Percentiles rank a stretch among this genome's conserved stretches.
Conservation (phyloP, 2,329 filamentous ascomycete genomes). For the Ascochyta pisi region DNA sequence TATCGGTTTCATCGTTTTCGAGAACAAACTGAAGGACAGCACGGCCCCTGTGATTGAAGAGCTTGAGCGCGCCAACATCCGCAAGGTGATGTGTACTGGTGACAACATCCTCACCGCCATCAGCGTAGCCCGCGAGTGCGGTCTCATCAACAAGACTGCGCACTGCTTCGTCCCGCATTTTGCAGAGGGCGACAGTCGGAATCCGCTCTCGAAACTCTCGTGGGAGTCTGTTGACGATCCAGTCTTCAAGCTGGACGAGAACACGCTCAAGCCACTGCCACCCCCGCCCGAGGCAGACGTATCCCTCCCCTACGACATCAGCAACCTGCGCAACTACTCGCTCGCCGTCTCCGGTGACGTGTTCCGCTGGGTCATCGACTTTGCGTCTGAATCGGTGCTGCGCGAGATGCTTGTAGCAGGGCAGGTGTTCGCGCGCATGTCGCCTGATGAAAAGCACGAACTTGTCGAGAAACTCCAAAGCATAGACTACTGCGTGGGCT, state of each 20-base stretch:
- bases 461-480: slow-evolving; percentile 96
- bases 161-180: slow-evolving; percentile 96
- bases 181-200: slow-evolving; percentile 75
- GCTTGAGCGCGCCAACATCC: slow-evolving; percentile 81
- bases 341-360: slow-evolving; percentile 91
- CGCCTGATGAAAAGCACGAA: slow-evolving; percentile 97
- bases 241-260: slow-evolving; percentile 76
- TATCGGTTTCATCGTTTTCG: slow-evolving; percentile 95
- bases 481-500: slow-evolving; percentile 93
- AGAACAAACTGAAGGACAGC: slow-evolving; percentile 94
- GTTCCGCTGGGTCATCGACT: slow-evolving; percentile 96
- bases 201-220: slow-evolving; percentile 73
- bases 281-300: slow-evolving; percentile 75
- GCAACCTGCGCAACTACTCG: slow-evolving; percentile 83
- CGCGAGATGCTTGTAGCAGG: slow-evolving; percentile 87
- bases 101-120: slow-evolving; percentile 98
- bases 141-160: slow-evolving; percentile 77
- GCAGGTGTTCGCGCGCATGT: slow-evolving; percentile 97
- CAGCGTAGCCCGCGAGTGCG: slow-evolving; percentile 90
- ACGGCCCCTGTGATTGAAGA: slow-evolving; percentile 84
- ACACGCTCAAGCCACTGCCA: slow-evolving; percentile 79
- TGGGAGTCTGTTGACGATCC: slow-evolving; percentile 98
- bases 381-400: slow-evolving; percentile 79
- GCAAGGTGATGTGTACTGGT: slow-evolving; percentile 94
- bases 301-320: slow-evolving; percentile 84